Base-by-base conservation (phyloP, 225 moss, liverwort and hornwort genomes). In the Rhytidiadelphus loreus region DNA sequence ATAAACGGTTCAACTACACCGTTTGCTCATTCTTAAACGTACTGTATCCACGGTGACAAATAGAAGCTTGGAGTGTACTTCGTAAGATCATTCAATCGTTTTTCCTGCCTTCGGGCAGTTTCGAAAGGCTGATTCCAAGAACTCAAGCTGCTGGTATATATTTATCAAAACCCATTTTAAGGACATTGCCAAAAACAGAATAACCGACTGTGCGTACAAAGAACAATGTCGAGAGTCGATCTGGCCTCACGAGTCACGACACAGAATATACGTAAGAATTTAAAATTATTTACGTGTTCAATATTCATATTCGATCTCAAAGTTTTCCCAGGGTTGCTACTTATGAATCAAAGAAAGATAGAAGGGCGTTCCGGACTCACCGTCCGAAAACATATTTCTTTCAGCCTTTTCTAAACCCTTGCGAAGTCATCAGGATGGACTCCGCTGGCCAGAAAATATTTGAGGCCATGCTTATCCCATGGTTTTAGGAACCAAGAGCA, bases 361-460 rank as follows among this genome's bases (percentile, higher is more conserved):
- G 55, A 41, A 61, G 46, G 17, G 39, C 20, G 25, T 76, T 85
- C 46, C 19, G 52, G 55, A 88, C 61, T 22, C 59, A 69, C 25
- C 35, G 33, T 44, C 62, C 81, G 39, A 79, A 58, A 74, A 35
- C 63, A 62, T 21, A 48, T 39, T 64, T 44, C 71, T 63, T 63
- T 72, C 59, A 61, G 58, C 77, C 62, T 80, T 35, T 58, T 89
- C 85, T 86, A 88, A 92, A 90, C 82, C 88, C 86, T 92, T 72
- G 64, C 29, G 71, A 86, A 48, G 66, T 89, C 32, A 80, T 60
- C 37, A 46, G n/a, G 65, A 48, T 30, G 24, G 11, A 70, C 37
- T 26, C 28, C 13, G 52, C 52, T 59, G n/a, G 68, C 76, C 77
- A n/a, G 24, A 28, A 55, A 64, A 32, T 46, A 70, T 56, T 72